A percentile compares a stretch with the other conserved stretches of the same genome.
Evolutionary conservation across 1,139 yeast species (phyloP).

Genomic region (Geotrichum aggregatum): DNA sequence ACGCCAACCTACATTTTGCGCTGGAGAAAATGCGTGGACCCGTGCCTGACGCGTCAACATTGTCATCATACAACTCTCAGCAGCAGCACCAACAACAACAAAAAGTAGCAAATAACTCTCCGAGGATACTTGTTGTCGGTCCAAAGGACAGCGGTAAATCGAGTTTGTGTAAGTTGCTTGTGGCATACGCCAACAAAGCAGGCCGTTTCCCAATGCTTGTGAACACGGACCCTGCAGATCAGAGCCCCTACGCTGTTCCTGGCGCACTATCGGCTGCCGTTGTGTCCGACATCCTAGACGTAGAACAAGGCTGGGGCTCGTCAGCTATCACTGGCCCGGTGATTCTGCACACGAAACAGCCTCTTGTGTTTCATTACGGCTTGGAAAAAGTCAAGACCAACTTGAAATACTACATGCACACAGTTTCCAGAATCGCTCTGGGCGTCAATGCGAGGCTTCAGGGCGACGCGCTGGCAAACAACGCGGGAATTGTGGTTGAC

Average conservation of each 20-base stretch:
- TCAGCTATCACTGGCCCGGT: slow-evolving; percentile 86
- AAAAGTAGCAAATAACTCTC: slow-evolving; percentile 34
- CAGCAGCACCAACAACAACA: slow-evolving; percentile 7
- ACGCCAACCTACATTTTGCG: slow-evolving; percentile 69
- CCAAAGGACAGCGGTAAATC: slow-evolving; percentile 74
- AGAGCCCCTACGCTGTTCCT: slow-evolving; percentile 71
- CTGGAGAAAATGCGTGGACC: slow-evolving; percentile 57
- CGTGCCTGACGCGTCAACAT: slow-evolving; percentile 17
- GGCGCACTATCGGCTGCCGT: slow-evolving; percentile 86
- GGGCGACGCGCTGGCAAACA: slow-evolving; percentile 48
- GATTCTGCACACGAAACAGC: slow-evolving; percentile 78
- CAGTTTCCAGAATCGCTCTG: slow-evolving; percentile 54
- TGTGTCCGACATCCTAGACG: slow-evolving; percentile 72
- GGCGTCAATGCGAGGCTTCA: slow-evolving; percentile 54
- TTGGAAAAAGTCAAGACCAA: slow-evolving; percentile 58
- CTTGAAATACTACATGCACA: slow-evolving; percentile 54
- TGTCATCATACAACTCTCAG: slow-evolving; percentile 7
- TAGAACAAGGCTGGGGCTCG: slow-evolving; percentile 82
- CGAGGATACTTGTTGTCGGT: slow-evolving; percentile 73
- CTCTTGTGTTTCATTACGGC: slow-evolving; percentile 78
- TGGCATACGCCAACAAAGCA: slow-evolving; percentile 73
- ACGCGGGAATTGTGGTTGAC: slow-evolving; percentile 72
- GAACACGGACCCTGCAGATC: slow-evolving; percentile 74
- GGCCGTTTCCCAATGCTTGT: slow-evolving; percentile 60
- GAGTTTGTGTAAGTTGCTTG: slow-evolving; percentile 60